These are phyloP conservation scores for Dothiorella sarmentorum DNA, from an alignment of 2,329 filamentous ascomycete species.

Conservation along the genomic window DNA sequence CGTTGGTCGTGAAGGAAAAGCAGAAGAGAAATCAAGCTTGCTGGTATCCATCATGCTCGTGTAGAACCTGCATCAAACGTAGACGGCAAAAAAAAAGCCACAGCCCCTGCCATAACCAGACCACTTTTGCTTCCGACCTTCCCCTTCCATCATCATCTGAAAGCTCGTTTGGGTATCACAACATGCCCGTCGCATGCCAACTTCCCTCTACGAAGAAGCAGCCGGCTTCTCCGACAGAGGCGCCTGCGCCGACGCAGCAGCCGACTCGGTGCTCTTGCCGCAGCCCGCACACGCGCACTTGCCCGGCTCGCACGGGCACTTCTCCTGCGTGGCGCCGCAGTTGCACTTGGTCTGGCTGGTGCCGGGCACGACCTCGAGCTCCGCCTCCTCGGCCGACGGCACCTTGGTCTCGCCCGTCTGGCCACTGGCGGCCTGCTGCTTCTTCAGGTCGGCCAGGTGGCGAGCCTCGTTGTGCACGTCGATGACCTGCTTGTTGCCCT, in stretches of 20 bases:
- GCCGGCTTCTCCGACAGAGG: slow-evolving; percentile 6
- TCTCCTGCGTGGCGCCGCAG: slow-evolving; percentile 41
- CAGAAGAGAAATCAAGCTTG: not conserved
- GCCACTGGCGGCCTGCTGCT: slow-evolving; percentile 33
- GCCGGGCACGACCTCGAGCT: slow-evolving; percentile 38
- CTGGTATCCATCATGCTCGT: slow-evolving; percentile 7
- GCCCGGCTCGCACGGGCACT: slow-evolving; percentile 46
- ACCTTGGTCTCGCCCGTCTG: slow-evolving; percentile 21
- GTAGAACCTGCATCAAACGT: no score
- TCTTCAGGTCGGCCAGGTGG: slow-evolving; percentile 85
- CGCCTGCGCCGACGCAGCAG: not conserved
- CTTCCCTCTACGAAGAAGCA: not conserved
- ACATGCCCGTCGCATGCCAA: not conserved
- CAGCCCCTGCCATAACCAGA: not conserved
- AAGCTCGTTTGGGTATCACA: not conserved
- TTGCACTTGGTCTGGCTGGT: slow-evolving; percentile 48
- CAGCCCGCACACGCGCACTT: slow-evolving; percentile 48
- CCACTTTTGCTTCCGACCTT: not conserved
- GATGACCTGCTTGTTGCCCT: slow-evolving; percentile 81
- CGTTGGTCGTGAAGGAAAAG: not conserved
- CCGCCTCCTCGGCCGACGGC: slow-evolving; percentile 32
- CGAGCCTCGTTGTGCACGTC: slow-evolving; percentile 92
- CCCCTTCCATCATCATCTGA: not conserved
- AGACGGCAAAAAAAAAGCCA: not conserved
- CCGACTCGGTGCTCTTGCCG: slow-evolving; percentile 42